Conservation (phyloP, 768 basidiomycete species). For the Astraeus odoratus region DNA sequence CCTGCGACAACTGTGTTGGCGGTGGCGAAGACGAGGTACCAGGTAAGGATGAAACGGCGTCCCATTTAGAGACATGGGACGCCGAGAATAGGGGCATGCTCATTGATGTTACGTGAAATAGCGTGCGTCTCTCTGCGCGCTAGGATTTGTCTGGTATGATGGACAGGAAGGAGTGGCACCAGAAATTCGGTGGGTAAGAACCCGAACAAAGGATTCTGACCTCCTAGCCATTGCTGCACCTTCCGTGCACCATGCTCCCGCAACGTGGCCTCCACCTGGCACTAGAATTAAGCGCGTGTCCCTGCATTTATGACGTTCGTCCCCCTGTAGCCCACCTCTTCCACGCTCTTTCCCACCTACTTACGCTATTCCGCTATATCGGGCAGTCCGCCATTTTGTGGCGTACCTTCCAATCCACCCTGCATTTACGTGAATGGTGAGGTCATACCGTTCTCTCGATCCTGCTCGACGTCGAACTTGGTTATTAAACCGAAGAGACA, state of each 20-base stretch:
- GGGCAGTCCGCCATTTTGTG: not conserved
- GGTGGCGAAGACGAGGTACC: not conserved
- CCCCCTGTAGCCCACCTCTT: not conserved
- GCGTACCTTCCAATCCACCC: not conserved
- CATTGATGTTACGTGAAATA: not conserved
- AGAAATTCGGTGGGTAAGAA: too few relatives aligned
- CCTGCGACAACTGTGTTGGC: not conserved
- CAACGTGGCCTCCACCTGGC: not conserved
- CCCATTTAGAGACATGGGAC: not conserved
- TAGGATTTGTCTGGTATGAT: not conserved
- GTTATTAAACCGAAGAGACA: too few relatives aligned
- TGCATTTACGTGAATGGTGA: too few relatives aligned
- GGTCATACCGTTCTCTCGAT: too few relatives aligned
- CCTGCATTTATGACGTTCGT: too few relatives aligned
- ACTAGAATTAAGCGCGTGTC: not conserved
- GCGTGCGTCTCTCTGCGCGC: not conserved
- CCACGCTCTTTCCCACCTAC: not conserved
- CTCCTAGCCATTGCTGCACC: too few relatives aligned
- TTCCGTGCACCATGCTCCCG: not conserved
- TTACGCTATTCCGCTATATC: not conserved
- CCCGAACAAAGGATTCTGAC: not conserved
- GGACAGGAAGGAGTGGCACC: not conserved
- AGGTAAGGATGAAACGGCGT: not conserved
- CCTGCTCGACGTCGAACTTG: too few relatives aligned
- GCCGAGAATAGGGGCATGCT: not conserved